Evolutionary conservation across 2,329 filamentous ascomycete species (phyloP).

Genomic region (Exophiala calicioides): DNA sequence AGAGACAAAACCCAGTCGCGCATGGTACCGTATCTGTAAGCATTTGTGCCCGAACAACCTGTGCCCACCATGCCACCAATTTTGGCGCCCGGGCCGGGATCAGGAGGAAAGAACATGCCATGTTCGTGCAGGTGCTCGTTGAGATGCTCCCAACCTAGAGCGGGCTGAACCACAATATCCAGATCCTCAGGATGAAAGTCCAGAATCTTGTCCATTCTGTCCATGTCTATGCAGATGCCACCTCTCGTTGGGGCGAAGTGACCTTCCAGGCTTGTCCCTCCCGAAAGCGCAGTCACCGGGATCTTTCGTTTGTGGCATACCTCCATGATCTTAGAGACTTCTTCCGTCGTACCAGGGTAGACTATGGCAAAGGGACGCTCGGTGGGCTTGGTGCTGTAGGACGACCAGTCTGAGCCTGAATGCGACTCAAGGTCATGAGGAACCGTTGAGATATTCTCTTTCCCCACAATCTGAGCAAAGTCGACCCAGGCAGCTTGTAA

Average conservation of each 20-base stretch:
- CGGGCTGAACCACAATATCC: constrained; percentile 75
- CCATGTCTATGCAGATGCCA: constrained; percentile 84
- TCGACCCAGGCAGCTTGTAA: constrained; percentile 67
- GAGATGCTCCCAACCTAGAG: constrained; percentile 81
- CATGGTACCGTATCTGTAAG: constrained; percentile 93
- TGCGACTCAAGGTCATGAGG: constrained; percentile 56
- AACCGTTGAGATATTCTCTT: constrained; percentile 63
- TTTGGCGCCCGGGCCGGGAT: constrained; percentile 87
- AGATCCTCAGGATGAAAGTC: constrained; percentile 74
- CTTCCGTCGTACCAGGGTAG: constrained; percentile 74
- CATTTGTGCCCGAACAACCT: constrained; percentile 71
- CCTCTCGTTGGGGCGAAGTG: constrained; percentile 81
- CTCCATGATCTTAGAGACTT: constrained; percentile 86
- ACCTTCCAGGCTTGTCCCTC: constrained; percentile 86
- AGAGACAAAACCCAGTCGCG: constrained; percentile 86
- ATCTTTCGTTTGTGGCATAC: constrained; percentile 78
- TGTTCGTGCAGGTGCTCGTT: constrained; percentile 74
- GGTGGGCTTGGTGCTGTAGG: constrained; percentile 45
- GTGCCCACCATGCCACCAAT: constrained; percentile 71
- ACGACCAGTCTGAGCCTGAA: constrained; percentile 65
- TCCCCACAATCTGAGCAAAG: constrained; percentile 62
- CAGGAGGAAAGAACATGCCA: constrained; percentile 86
- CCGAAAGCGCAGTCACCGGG: constrained; percentile 83
- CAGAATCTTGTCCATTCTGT: constrained; percentile 79
- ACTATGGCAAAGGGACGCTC: constrained; percentile 63